Conservation (phyloP, 805 yeast species). For the Ogataea wickerhamii region DNA sequence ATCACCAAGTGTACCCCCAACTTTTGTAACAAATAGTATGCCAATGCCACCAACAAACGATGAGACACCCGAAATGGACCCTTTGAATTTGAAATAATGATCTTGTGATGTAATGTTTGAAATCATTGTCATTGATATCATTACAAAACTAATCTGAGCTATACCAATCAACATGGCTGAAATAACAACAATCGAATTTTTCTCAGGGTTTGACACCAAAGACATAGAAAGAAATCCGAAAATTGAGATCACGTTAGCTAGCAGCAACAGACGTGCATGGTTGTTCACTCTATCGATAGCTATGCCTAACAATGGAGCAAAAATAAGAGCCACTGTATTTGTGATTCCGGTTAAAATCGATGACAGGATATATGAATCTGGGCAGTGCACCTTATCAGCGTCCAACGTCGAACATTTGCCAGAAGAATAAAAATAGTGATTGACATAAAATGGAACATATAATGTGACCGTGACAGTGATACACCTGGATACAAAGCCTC, state of each 20-base stretch:
- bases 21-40: constrained; percentile 51
- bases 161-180: constrained; percentile 50
- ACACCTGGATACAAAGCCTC: constrained; percentile 61
- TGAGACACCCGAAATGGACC: constrained; percentile 67
- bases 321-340: constrained; percentile 51
- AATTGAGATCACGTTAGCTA: constrained; percentile 42
- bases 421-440: constrained; percentile 46
- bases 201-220: constrained; percentile 33
- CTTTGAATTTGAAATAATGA: constrained; percentile 43
- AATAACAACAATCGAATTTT: constrained; percentile 33
- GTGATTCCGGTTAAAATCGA: constrained; percentile 70
- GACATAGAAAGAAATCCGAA: constrained; percentile 40
- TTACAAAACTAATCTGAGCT: constrained; percentile 59
- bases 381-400: constrained; percentile 41
- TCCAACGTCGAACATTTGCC: constrained; percentile 45
- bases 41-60: constrained; percentile 70
- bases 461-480: constrained; percentile 55
- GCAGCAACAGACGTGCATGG: constrained; percentile 30
- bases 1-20: constrained; percentile 64
- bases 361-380: constrained; percentile 60
- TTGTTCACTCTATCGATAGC: constrained; percentile 44
- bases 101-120: constrained; percentile 39
- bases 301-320: constrained; percentile 63
- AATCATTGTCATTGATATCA: constrained; percentile 58
- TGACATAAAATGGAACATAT: constrained; percentile 62